A percentile compares a stretch with the other conserved stretches of the same genome.
Evolutionary conservation across 164 flowering plant species (phyloP).

Genomic region (Macadamia tetraphylla): DNA sequence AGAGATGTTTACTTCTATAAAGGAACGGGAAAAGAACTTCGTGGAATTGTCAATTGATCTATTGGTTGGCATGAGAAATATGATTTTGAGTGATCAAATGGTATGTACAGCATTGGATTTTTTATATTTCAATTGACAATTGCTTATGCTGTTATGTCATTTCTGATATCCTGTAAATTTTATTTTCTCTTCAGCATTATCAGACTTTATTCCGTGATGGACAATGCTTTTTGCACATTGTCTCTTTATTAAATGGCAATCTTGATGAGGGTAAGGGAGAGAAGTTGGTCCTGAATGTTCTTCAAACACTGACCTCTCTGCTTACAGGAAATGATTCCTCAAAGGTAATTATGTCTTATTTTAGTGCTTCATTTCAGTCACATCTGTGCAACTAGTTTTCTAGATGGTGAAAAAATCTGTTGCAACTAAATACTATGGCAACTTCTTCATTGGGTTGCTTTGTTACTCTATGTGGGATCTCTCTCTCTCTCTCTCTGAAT

Average conservation of each 20-base stretch:
- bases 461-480: not conserved
- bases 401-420: not conserved
- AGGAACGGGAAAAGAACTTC: constrained; percentile 63
- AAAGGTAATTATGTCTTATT: constrained; percentile 52
- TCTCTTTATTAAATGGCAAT: constrained; percentile 84
- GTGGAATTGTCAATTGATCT: constrained; percentile 68
- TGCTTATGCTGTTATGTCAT: not conserved
- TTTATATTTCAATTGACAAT: not conserved
- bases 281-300: constrained; percentile 72
- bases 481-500: no score
- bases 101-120: constrained; percentile 28
- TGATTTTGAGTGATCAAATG: constrained; percentile 56
- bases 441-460: not conserved
- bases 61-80: constrained; percentile 74
- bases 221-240: constrained; percentile 94
- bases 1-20: constrained; percentile 78
- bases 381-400: not conserved
- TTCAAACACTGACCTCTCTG: constrained; percentile 74
- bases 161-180: constrained; percentile 11
- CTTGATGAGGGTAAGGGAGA: constrained; percentile 69
- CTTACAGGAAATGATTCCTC: constrained; percentile 71
- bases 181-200: constrained; percentile 54
- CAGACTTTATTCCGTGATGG: constrained; percentile 89
- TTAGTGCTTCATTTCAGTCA: not conserved
- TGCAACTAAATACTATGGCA: not conserved